Conservation (phyloP, 2,329 filamentous ascomycete species). For the Beauveria caledonica region DNA sequence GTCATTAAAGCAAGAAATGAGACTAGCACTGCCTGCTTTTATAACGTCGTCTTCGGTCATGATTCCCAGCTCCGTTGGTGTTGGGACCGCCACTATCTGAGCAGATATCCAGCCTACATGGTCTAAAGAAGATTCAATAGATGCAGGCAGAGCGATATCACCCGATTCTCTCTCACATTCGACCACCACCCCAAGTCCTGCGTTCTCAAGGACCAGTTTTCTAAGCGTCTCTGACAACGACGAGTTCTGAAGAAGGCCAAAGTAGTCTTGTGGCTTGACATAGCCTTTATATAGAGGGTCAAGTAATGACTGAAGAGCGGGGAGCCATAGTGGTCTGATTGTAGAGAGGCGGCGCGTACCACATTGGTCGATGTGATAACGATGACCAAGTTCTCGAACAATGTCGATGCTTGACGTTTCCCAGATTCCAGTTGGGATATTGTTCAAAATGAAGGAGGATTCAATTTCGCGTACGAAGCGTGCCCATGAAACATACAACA, state of each 20-base stretch:
- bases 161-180: conserved; percentile 11
- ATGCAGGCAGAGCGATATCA: conserved; percentile 11
- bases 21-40: conserved; percentile 7
- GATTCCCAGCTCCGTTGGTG: conserved; percentile 8
- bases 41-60: not conserved
- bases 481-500: conserved; percentile 12
- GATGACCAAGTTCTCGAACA: conserved; percentile 9
- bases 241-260: conserved; percentile 9
- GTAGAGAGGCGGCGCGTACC: conserved; percentile 9
- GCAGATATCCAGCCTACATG: conserved; percentile 13
- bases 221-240: conserved; percentile 9
- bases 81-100: conserved; percentile 13
- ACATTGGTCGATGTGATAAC: conserved; percentile 7
- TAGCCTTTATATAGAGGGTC: conserved; percentile 11
- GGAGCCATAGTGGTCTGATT: conserved; percentile 11
- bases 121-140: conserved; percentile 10
- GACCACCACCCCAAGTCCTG: conserved; percentile 9
- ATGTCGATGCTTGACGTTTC: conserved; percentile 10
- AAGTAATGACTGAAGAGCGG: conserved; percentile 10
- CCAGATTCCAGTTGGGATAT: conserved; percentile 6
- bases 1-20: conserved; percentile 10
- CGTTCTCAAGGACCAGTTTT: conserved; percentile 6
- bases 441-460: conserved; percentile 8
- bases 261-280: conserved; percentile 10
- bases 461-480: conserved; percentile 11